These are phyloP conservation scores for Lasiodiplodia theobromae DNA, from an alignment of 2,329 filamentous ascomycete species.

Conservation along the genomic window DNA sequence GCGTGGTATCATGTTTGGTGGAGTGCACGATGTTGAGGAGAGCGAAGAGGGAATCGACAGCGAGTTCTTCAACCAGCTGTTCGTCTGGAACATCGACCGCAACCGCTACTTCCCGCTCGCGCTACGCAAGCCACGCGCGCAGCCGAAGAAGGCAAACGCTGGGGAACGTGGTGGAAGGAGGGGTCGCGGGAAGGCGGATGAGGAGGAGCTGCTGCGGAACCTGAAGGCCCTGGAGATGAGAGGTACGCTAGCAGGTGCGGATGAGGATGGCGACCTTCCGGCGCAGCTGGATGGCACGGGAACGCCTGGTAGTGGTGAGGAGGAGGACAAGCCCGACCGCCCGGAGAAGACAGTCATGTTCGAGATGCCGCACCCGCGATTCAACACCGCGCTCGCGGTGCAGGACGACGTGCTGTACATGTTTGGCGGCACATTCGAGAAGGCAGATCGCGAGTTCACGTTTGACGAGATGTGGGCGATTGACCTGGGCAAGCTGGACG, in stretches of 20 bases:
- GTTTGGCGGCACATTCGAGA: slow-evolving; percentile 94
- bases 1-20: slow-evolving; percentile 90
- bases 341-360: slow-evolving; percentile 66
- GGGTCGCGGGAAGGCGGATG: slow-evolving; percentile 84
- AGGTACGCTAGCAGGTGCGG: slow-evolving; percentile 62
- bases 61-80: slow-evolving; percentile 93
- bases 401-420: slow-evolving; percentile 94
- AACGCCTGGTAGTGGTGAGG: not conserved
- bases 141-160: slow-evolving; percentile 66
- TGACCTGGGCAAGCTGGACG: slow-evolving; percentile 93
- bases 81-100: slow-evolving; percentile 92
- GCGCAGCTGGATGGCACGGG: slow-evolving; percentile 33
- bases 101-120: slow-evolving; percentile 91
- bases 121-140: slow-evolving; percentile 75
- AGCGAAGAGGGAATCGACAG: slow-evolving; percentile 95
- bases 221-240: slow-evolving; percentile 85
- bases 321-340: slow-evolving; percentile 61
- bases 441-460: slow-evolving; percentile 91
- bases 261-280: slow-evolving; percentile 40
- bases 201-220: slow-evolving; percentile 88
- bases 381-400: slow-evolving; percentile 89
- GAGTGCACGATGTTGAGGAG: slow-evolving; percentile 90
- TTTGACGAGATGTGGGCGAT: slow-evolving; percentile 95
- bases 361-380: slow-evolving; percentile 87
- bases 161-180: slow-evolving; percentile 63